phyloP scores from a whole-genome alignment of 805 yeast genomes.

The Hanseniaspora lindneri region DNA sequence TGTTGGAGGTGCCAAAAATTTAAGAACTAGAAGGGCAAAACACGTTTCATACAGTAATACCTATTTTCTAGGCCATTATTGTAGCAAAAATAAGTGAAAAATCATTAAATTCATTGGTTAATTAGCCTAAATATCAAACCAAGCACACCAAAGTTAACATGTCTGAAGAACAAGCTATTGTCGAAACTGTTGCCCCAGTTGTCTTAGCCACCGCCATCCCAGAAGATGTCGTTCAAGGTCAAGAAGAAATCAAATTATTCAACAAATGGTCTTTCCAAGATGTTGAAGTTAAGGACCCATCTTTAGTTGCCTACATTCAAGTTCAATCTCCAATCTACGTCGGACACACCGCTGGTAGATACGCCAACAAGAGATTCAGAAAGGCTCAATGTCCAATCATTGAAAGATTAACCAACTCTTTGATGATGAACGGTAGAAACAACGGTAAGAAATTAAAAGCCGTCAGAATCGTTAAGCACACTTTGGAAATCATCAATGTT shows the following conservation, averaged over 20 bases:
- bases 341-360: slow-evolving; percentile 99
- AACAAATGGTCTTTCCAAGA: slow-evolving; percentile 99
- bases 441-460: slow-evolving; percentile 99
- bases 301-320: slow-evolving; percentile 96
- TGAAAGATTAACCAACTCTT: slow-evolving; percentile 98
- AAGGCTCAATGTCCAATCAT: slow-evolving; percentile 99
- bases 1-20: too few species aligned
- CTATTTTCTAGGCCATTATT: too few species aligned
- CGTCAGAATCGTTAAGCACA: slow-evolving; percentile 98
- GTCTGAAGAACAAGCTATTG: slow-evolving; percentile 65
- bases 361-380: slow-evolving; percentile 99
- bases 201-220: slow-evolving; percentile 93
- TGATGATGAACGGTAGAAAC: slow-evolving; percentile 99
- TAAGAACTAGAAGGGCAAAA: too few species aligned
- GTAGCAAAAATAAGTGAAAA: not conserved
- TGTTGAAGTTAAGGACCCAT: slow-evolving; percentile 93
- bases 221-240: slow-evolving; percentile 90
- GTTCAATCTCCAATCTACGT: slow-evolving; percentile 95
- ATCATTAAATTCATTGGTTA: not conserved
- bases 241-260: slow-evolving; percentile 92
- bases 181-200: slow-evolving; percentile 60
- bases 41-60: too few species aligned
- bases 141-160: slow-evolving; percentile 33
- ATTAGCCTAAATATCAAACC: not conserved
- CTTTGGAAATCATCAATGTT: slow-evolving; percentile 93